Base-by-base conservation (phyloP, 2,329 filamentous ascomycete species). In the Thelonectria blattea region DNA sequence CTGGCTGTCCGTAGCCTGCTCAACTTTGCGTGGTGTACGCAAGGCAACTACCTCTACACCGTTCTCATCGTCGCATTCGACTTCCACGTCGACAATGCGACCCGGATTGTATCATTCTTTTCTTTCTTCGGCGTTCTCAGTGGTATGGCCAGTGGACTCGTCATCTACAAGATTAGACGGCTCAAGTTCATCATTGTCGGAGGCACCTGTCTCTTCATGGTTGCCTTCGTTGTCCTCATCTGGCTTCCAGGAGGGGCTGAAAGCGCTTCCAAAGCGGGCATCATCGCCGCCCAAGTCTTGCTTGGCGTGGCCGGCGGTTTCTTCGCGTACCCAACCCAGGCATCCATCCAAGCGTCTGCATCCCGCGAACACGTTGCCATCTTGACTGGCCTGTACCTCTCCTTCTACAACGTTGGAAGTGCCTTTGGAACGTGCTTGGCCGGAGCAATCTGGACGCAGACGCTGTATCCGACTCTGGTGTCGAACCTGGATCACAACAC, bases 11-110 rank as follows among this genome's bases (percentile, higher is more conserved):
- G 79, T 3, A 73, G 75, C 57, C 68, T 82, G 56, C 75, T 84
- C 46, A 83, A 81, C 68, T 79, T 82, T 59, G 76, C 80, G 3
- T 88, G 84, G 84, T 81, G 80, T 51, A 77, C 85, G 18, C 85
- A 88, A 68, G 84, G 81, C 37, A 83, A 87, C 66, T 88, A 83
- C 65, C 75, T 88, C 0, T 88, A 82, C 68, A 86, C 85, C 0
- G 81, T 88, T 0, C 81, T 88, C 2, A 71, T 83, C 7, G 83
- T 88, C 10, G 80, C 80, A 2, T 88, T 87, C 64, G 80, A 85
- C 67, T 84, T 87, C 65, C 80, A 81, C 2, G 74, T 84, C 32
- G 78, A 79, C 56, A 81, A 76, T 10, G 84, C 86, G 0, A 87
- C 84, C 0, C 81, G 85, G 1, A 85, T 88, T 46, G 65, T 79